Evolutionary conservation across 345 rosid genomes (phyloP), one percentile per base, ranked within the genome.

Genomic region (Eucalyptus urophylla): DNA sequence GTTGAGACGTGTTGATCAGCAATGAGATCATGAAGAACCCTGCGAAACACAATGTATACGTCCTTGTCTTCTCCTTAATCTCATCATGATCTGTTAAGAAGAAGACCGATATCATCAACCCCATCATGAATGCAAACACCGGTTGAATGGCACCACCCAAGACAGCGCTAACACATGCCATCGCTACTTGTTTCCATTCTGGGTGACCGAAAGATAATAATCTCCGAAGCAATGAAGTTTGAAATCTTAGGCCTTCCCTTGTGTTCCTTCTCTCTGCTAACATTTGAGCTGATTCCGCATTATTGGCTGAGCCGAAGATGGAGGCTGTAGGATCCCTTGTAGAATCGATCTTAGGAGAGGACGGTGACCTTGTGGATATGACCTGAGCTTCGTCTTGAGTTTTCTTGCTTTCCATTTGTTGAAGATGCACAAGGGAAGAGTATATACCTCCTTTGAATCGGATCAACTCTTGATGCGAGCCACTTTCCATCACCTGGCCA

Each of bases 401-500:
- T 88, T 58, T 88, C 89, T 24, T 49, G 53, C 21, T 80, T 22
- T 87, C 60, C 81, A 65, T 86, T 72, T 29, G 49, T 8, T 87
- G 81, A 33, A 56, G 80, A 43, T 45, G 86, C 89, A 17, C 67
- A 76, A 24, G 51, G 17, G 15, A n/a, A 25, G 86, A 87, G 87
- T 92, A 92, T 4, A 86, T 60, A 33, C 94, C 90, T 49, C 89
- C 89, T 87, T 88, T 86, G 6, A 69, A 91, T 58, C 58, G 86
- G 85, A 91, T 91, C 51, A 92, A 29, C 44, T 90, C 90, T 11
- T 88, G 86, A 58, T 92, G 93, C 6, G 93, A 92, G 5, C 94
- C 93, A 1, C 76, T 85, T 87, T 92, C 94, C 62, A 88, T 40
- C 33, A 92, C 87, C 76, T 87, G 87, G 44, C 94, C 94, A 87